Conservation (phyloP, 139 green algal species). For the Chlamydomonas sphaeroides region DNA sequence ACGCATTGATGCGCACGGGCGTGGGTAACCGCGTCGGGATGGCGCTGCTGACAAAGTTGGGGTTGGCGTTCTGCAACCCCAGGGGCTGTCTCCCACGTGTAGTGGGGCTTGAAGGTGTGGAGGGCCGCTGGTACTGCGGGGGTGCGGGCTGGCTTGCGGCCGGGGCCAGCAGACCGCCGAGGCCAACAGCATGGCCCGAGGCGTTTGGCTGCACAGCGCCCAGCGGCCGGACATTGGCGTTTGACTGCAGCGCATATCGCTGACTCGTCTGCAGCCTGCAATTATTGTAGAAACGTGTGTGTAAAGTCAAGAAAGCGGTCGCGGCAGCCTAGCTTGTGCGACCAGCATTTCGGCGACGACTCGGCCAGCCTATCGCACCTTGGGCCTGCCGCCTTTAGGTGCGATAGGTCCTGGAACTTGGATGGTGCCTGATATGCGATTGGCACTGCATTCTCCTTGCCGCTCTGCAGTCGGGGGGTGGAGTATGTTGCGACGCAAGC, state of each 20-base stretch:
- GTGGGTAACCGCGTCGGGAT: conserved; percentile 22
- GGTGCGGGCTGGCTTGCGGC: neutral
- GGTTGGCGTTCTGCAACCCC: neutral
- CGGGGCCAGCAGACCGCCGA: conserved; percentile 1
- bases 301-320: no score
- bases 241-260: conserved; percentile 15
- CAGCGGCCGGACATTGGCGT: neutral
- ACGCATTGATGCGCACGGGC: conserved; percentile 30
- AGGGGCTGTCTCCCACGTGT: neutral
- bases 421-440: neutral
- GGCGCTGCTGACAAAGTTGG: conserved; percentile 11
- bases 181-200: no score
- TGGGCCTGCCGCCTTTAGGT: neutral
- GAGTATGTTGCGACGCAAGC: no score
- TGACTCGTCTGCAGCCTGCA: conserved; percentile 2
- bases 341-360: neutral
- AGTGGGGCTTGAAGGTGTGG: conserved; percentile 12
- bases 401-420: conserved; percentile 5
- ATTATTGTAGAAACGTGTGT: neutral
- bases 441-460: conserved; percentile 25
- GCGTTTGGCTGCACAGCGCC: no score
- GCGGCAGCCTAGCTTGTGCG: neutral
- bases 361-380: neutral
- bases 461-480: neutral
- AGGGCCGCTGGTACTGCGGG: neutral